Percentiles rank a stretch among this genome's conserved stretches.
phyloP scores from a whole-genome alignment of 257 asterid species.

The Nicotiana undulata region DNA sequence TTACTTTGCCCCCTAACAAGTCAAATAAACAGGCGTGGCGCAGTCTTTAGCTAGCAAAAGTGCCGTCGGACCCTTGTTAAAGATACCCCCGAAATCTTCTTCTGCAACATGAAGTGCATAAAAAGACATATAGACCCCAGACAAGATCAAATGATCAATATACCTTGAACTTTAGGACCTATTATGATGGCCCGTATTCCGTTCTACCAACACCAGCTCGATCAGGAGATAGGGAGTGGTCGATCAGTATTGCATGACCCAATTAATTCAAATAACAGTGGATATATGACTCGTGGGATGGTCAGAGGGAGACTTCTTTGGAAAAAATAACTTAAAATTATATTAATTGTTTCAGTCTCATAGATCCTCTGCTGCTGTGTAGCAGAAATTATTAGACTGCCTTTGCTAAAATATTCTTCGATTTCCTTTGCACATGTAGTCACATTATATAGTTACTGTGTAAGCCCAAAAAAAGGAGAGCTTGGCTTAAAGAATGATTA shows the following conservation, averaged over 20 bases:
- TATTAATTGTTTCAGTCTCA: too few relatives aligned
- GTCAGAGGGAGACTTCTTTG: background rate
- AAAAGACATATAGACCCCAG: background rate
- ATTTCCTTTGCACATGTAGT: background rate
- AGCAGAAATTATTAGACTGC: background rate
- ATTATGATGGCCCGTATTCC: background rate
- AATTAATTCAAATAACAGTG: too few relatives aligned
- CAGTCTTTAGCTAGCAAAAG: background rate
- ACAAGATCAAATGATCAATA: too few relatives aligned
- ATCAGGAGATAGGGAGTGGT: too few relatives aligned
- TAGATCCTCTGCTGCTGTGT: background rate
- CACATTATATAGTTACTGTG: background rate
- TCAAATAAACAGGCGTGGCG: background rate
- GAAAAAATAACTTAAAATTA: too few relatives aligned
- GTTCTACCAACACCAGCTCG: too few relatives aligned
- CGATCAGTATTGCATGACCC: too few relatives aligned
- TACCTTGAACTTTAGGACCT: background rate
- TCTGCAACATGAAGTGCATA: background rate
- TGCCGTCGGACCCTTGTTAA: background rate
- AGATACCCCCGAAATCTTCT: too few relatives aligned
- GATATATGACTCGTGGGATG: too few relatives aligned
- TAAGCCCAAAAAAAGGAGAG: background rate
- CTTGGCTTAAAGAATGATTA: background rate
- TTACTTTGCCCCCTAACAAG: background rate
- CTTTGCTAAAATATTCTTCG: background rate